Percentiles rank a stretch among this genome's conserved stretches.
phyloP scores from a whole-genome alignment of 495 filamentous ascomycete species.

The Sporormia fimetaria region DNA sequence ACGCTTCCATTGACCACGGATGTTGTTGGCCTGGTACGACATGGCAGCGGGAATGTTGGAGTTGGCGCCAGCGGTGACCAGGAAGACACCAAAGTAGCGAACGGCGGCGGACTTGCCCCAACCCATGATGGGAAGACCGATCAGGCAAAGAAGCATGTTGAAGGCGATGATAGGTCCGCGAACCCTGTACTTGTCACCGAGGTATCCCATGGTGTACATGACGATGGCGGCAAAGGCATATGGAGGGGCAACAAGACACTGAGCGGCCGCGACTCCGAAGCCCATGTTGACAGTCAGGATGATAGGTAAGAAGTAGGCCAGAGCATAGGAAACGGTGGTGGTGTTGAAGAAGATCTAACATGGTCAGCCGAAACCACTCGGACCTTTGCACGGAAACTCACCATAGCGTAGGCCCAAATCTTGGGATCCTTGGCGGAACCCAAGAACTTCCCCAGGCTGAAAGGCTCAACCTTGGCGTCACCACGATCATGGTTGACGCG shows the following conservation, averaged over 20 bases:
- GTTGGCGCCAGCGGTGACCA: slow-evolving; percentile 50
- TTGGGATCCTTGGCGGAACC: slow-evolving; percentile 30
- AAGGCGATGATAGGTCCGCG: slow-evolving; percentile 48
- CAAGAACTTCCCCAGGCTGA: slow-evolving; percentile 30
- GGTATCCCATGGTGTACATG: slow-evolving; percentile 38
- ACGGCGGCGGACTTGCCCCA: slow-evolving; percentile 39
- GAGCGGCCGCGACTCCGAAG: slow-evolving; percentile 34
- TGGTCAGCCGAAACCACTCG: neutral
- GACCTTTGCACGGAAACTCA: slow-evolving; percentile 3
- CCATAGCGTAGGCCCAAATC: slow-evolving; percentile 36
- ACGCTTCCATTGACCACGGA: slow-evolving; percentile 31
- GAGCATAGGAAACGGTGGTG: slow-evolving; percentile 39
- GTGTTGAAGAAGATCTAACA: slow-evolving; percentile 35
- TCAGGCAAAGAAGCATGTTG: slow-evolving; percentile 40
- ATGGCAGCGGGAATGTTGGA: slow-evolving; percentile 46
- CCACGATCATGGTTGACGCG: slow-evolving; percentile 34
- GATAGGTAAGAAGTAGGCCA: slow-evolving; percentile 43
- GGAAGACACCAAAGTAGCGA: slow-evolving; percentile 57
- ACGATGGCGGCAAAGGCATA: slow-evolving; percentile 33
- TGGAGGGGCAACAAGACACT: slow-evolving; percentile 38
- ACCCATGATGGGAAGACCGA: slow-evolving; percentile 44
- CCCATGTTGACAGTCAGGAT: slow-evolving; percentile 43
- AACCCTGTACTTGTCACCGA: slow-evolving; percentile 46
- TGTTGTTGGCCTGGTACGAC: slow-evolving; percentile 30
- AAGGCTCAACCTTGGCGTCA: slow-evolving; percentile 29